Conservation (phyloP, 2,329 filamentous ascomycete species). For the Fusarium sp. region DNA sequence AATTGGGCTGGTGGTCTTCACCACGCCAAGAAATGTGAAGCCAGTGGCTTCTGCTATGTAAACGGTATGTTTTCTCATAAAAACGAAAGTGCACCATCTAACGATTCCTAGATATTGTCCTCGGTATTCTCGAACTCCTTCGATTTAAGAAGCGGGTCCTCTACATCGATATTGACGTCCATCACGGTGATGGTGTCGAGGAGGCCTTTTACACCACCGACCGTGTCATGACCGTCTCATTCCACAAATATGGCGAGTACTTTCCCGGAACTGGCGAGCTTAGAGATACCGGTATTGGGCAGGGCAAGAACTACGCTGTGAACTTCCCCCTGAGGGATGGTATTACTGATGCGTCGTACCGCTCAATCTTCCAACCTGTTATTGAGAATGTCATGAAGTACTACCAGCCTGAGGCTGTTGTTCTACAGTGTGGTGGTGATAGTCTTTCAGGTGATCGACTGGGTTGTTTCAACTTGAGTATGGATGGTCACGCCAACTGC, state of each 20-base stretch:
- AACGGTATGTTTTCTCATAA: conserved; percentile 73
- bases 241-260: conserved; percentile 97
- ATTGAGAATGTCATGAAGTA: conserved; percentile 87
- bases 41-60: conserved; percentile 97
- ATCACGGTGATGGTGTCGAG: conserved; percentile 93
- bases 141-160: conserved; percentile 94
- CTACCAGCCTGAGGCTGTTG: conserved; percentile 91
- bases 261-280: conserved; percentile 93
- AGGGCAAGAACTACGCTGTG: conserved; percentile 88
- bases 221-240: conserved; percentile 91
- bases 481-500: conserved; percentile 94
- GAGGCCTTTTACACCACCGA: conserved; percentile 94
- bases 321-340: conserved; percentile 94
- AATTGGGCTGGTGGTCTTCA: conserved; percentile 98
- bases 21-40: conserved; percentile 97
- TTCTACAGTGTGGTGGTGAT: conserved; percentile 95
- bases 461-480: conserved; percentile 97
- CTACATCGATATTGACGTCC: conserved; percentile 96
- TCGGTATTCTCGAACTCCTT: conserved; percentile 92
- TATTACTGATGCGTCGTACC: conserved; percentile 90
- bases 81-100: conserved; percentile 5
- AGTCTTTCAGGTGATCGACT: conserved; percentile 93
- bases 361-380: conserved; percentile 90
- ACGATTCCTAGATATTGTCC: conserved; percentile 80
- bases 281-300: conserved; percentile 86